Evolutionary conservation across 345 rosid genomes (phyloP).

Genomic region (Sapria himalayana): DNA sequence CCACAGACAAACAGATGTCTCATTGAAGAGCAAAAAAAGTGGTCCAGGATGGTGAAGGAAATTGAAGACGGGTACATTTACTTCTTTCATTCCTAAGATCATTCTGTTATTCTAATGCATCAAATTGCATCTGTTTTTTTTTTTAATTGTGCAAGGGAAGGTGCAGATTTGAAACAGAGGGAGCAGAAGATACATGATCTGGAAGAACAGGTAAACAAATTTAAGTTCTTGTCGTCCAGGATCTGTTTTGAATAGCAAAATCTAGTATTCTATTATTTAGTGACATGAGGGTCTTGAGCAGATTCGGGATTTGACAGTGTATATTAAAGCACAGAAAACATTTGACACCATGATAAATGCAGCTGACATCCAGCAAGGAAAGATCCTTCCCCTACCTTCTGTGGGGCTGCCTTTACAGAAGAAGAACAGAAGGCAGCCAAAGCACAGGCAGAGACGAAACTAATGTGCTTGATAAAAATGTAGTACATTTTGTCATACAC

Average conservation of each 20-base stretch:
- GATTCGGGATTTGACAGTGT: conserved; percentile 64
- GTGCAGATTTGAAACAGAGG: conserved; percentile 17
- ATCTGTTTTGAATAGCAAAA: neutral
- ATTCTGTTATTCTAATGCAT: too few species aligned
- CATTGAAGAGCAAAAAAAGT: conserved; percentile 50
- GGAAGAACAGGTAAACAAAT: conserved; percentile 50
- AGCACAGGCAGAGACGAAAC: conserved; percentile 26
- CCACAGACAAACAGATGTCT: conserved; percentile 44
- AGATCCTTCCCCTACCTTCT: conserved; percentile 46
- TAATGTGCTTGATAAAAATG: too few species aligned
- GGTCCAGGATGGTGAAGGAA: conserved; percentile 45
- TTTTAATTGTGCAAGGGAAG: conserved; percentile 24
- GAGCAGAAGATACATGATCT: conserved; percentile 48
- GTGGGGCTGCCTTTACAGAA: conserved; percentile 23
- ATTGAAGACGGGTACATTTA: conserved; percentile 51
- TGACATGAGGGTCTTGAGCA: conserved; percentile 13
- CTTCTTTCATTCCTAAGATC: conserved; percentile 3
- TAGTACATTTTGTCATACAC: too few species aligned
- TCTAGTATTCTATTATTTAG: neutral
- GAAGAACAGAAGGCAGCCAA: conserved; percentile 23
- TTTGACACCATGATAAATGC: conserved; percentile 28
- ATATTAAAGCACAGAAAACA: conserved; percentile 60
- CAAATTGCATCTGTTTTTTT: too few species aligned
- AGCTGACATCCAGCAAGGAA: conserved; percentile 43
- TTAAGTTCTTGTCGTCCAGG: neutral